Percentiles rank a stretch among this genome's conserved stretches.
Evolutionary conservation across 768 basidiomycete genomes (phyloP).

Genomic region (Collybia nuda): DNA sequence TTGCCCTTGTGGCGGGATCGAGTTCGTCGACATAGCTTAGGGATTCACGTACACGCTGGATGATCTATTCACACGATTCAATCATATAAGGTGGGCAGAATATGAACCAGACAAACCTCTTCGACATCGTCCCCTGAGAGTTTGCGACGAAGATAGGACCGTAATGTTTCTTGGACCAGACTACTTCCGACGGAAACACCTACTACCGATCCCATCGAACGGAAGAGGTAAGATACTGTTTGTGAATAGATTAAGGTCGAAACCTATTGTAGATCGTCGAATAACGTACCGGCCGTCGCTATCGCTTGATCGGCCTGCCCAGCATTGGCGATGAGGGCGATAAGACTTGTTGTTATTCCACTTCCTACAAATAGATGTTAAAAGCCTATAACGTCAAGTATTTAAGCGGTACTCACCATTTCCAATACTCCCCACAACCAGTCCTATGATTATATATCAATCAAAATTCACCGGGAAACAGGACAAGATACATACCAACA

Average conservation of each 20-base stretch:
- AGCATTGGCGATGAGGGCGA: conserved; percentile 63
- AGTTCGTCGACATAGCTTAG: conserved; percentile 45
- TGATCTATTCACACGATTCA: conserved; percentile 31
- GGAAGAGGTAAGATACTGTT: conserved; percentile 64
- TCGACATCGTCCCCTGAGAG: conserved; percentile 47
- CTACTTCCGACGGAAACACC: conserved; percentile 58
- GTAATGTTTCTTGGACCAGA: conserved; percentile 49
- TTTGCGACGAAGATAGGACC: conserved; percentile 38
- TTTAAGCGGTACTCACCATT: conserved; percentile 28
- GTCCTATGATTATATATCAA: conserved; percentile 20
- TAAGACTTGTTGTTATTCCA: conserved; percentile 55
- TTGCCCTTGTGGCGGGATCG: conserved; percentile 31
- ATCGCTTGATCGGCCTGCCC: conserved; percentile 62
- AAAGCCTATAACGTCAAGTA: background rate
- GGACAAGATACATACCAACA: conserved; percentile 31
- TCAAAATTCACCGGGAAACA: background rate
- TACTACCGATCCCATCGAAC: conserved; percentile 59
- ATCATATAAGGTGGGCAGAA: background rate
- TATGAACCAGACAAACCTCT: conserved; percentile 38
- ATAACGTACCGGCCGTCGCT: conserved; percentile 52
- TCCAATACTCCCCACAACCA: conserved; percentile 34
- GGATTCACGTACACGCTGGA: conserved; percentile 49
- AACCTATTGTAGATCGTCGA: no score
- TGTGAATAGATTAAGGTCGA: background rate
- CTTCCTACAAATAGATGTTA: conserved; percentile 31